Base-by-base conservation (phyloP, 257 asterid species). In the Orobanche coerulescens region DNA sequence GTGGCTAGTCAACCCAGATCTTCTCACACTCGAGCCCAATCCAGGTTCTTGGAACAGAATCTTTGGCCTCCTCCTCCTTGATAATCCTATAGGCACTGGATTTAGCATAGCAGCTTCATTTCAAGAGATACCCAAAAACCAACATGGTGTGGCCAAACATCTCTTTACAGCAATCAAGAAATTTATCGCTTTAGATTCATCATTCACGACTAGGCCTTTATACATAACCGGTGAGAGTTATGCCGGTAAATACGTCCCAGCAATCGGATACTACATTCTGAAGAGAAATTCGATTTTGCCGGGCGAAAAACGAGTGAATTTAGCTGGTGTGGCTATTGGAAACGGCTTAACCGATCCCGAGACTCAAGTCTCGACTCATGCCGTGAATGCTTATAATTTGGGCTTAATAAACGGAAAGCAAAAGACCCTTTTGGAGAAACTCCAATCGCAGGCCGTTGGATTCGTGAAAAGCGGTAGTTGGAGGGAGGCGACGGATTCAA, bases 61-160 rank as follows among this genome's bases (percentile, higher is more conserved):
- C 0, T 86, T 90, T 40, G 95, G 93, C 2, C 51, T 90, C 0
- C 77, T 86, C 10, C 86, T 86, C 66, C 87, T 90, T 64, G 97
- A 90, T 70, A 86, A 79, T 57, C 97, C 97, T 0, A 90, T 90
- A 34, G 97, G 95, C 46, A 59, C 73, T 26, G 97, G 97, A 28
- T 82, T 86, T 42, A 86, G 95, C 56, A 44, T 84, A 47, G 88
- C 94, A 52, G 46, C 80, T 11, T 74, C 85, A 1, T 28, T 68
- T 18, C 73, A 81, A 51, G 95, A 86, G 67, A 84, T 90, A 5
- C 97, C 95, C 16, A 80, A 71, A 46, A 82, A 82, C 58, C 94
- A 86, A 63, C 58, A 55, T 10, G 84, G 64, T 46, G 90, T 90
- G 0, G 86, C 95, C 1, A 78, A 71, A 7, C 94, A 90, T 55